phyloP scores from a whole-genome alignment of 31 red algal species.

The Endocladia muricata region DNA sequence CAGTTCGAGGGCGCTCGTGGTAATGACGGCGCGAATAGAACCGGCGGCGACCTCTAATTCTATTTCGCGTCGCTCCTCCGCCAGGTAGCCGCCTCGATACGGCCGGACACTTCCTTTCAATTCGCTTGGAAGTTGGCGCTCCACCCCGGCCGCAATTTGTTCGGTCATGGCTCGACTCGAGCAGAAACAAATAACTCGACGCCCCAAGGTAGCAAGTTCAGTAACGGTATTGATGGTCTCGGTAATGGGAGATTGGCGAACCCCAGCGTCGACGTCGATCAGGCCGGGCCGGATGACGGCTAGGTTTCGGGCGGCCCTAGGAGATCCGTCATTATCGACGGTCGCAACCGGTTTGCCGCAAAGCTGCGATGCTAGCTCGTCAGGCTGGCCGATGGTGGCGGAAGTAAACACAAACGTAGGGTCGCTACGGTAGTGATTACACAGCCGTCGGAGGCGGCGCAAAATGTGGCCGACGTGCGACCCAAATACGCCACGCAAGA shows the following conservation, averaged over 20 bases:
- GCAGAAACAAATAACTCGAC: neutral
- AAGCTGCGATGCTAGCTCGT: constrained; percentile 1
- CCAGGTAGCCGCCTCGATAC: constrained; percentile 33
- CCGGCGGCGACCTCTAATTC: neutral
- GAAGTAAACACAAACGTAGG: constrained; percentile 11
- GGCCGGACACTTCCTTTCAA: too few relatives aligned
- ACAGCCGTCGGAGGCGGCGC: constrained; percentile 5
- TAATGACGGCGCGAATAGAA: constrained; percentile 5
- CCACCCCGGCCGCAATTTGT: neutral
- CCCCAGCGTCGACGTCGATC: neutral
- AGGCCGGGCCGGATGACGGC: constrained; percentile 13
- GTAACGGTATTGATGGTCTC: neutral
- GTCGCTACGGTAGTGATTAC: neutral
- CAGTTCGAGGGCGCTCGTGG: constrained; percentile 32
- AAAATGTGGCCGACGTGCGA: constrained; percentile 7
- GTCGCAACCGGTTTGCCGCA: neutral
- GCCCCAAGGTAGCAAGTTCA: neutral
- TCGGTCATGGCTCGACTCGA: neutral
- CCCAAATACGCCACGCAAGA: constrained; percentile 17
- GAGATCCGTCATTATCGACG: constrained; percentile 14
- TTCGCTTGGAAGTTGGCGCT: neutral
- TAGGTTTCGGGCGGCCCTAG: neutral
- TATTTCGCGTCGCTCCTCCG: constrained; percentile 34
- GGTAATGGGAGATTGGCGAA: neutral
- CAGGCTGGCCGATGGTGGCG: constrained; percentile 15